Conservation (phyloP, 805 yeast genomes). For the Lipomyces yamadae region DNA sequence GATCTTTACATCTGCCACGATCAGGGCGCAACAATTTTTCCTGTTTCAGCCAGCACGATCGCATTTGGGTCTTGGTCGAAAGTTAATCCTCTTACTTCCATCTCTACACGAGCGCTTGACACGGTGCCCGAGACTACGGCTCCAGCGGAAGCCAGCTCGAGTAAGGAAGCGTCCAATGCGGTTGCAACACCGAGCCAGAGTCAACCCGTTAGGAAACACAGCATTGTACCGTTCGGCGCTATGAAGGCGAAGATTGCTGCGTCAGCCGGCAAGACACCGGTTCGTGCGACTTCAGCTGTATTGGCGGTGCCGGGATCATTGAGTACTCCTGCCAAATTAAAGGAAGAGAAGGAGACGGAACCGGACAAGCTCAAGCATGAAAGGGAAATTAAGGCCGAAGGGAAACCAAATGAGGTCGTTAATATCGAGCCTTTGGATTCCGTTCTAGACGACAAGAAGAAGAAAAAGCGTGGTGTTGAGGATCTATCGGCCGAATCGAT, state of each 20-base stretch:
- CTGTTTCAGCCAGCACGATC: constrained; percentile 18
- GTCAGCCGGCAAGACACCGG: background rate
- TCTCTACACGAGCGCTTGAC: background rate
- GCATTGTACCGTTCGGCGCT: constrained; percentile 28
- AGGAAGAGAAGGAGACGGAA: background rate
- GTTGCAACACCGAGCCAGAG: constrained; percentile 8
- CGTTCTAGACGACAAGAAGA: background rate
- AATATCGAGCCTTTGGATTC: background rate
- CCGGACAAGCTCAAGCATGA: background rate
- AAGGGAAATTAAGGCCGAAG: background rate
- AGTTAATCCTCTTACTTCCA: constrained; percentile 15
- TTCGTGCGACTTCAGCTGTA: constrained; percentile 1
- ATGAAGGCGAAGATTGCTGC: constrained; percentile 21
- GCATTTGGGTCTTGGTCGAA: constrained; percentile 24
- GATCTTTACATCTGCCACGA: constrained; percentile 30
- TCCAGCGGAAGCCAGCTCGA: background rate
- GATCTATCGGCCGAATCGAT: background rate
- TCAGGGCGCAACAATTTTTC: constrained; percentile 31
- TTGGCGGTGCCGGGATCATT: background rate
- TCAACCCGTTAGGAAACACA: constrained; percentile 23
- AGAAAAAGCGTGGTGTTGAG: background rate
- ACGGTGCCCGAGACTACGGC: background rate
- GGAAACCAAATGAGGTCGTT: background rate
- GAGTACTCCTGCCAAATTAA: background rate
- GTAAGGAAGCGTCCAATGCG: background rate